These are phyloP conservation scores for Annulohypoxylon maeteangense DNA, from an alignment of 495 filamentous ascomycete species.

Conservation along the genomic window DNA sequence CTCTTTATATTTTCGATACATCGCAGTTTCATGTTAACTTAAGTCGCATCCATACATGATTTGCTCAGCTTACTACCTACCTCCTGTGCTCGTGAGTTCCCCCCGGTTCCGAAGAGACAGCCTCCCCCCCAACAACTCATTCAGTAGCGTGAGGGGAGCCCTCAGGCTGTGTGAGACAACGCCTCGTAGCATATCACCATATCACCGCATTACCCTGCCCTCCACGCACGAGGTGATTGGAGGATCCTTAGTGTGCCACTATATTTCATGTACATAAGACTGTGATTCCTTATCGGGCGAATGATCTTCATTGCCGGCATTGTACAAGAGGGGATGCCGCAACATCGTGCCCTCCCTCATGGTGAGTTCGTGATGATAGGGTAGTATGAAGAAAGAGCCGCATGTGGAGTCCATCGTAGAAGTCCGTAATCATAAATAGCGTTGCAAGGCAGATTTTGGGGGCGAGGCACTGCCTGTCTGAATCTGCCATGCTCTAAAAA, in stretches of 20 bases:
- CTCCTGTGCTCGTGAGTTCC: background rate
- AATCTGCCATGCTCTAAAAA: background rate
- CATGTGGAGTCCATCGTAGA: background rate
- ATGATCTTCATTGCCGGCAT: background rate
- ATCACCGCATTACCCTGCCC: background rate
- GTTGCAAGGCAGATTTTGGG: conserved; percentile 21
- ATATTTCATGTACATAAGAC: conserved; percentile 13
- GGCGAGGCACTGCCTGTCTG: background rate
- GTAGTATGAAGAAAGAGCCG: conserved; percentile 14
- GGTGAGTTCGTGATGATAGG: background rate
- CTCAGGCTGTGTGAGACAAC: background rate
- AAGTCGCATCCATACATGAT: background rate
- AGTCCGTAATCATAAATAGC: conserved; percentile 8
- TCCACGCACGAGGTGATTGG: conserved; percentile 4
- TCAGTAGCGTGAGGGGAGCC: background rate
- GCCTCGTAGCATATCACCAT: background rate
- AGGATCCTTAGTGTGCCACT: background rate
- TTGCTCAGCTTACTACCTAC: background rate
- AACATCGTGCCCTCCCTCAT: background rate
- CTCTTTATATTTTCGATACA: too few species aligned
- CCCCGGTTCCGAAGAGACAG: background rate
- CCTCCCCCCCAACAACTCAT: background rate
- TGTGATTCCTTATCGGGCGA: conserved; percentile 13
- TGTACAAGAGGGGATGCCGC: conserved; percentile 3
- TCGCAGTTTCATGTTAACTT: too few species aligned